Evolutionary conservation across 1,284 basidiomycete species (phyloP), one percentile per base, ranked within the genome.

Genomic region (Fomitopsis schrenkii): DNA sequence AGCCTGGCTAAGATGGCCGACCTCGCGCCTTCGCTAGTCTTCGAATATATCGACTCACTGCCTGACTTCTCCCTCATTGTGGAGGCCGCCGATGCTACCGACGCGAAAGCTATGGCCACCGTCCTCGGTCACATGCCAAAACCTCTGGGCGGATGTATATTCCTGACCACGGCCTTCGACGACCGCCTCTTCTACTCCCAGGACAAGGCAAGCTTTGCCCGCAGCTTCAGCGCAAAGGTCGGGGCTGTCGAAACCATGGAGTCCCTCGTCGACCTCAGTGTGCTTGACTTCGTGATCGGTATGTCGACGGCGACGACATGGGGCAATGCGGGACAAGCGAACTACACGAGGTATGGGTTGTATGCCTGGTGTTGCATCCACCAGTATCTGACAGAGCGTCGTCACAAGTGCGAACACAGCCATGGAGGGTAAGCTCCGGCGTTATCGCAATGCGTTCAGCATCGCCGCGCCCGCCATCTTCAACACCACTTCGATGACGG

Each of bases 311-410:
- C 77, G 1, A 65, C 73, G 2, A 71, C 74, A 17, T 72, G 77
- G 53, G 79, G 79, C 4, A 75, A 69, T 62, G 66, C 69, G 22
- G 78, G 78, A 0, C 79, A 80, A 63, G 73, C 77, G 0, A 79
- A 77, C 58, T 79, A 80, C n/a, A 22, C 44, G 4, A 45, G 44
- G 44, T 22, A 10, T 9, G 44, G 12, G 6, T 42, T 42, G 6
- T 22, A 22, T 22, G 9, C 17, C n/a, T 45, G 3, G 19, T 22
- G n/a, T 22, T 22, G 22, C 22, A 22, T 22, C 22, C 22, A 22
- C 22, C 22, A 22, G 19, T 45, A 42, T 5, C 15, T 17, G 8
- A n/a, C 19, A n/a, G 10, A 9, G 8, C 8, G 44, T 9, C 22
- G 2, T 45, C 44, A 22, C 5, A 14, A 45, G 44, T n/a, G 44